These are phyloP conservation scores for Dioscorea zingiberensis DNA, from an alignment of 106 monocot genomes.

Conservation along the genomic window DNA sequence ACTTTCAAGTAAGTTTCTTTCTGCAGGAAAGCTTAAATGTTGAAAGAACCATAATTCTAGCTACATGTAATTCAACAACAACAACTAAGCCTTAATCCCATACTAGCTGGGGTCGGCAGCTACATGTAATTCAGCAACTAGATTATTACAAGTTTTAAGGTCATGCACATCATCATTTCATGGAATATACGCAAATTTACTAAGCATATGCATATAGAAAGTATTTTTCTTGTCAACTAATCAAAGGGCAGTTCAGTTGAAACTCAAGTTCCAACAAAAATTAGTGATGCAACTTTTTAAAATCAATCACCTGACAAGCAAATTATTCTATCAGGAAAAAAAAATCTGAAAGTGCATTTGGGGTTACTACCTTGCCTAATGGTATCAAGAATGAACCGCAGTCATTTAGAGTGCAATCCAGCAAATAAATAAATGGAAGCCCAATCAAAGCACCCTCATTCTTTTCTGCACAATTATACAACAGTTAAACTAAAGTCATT, in stretches of 20 bases:
- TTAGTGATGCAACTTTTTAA: neutral
- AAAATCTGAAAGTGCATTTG: neutral
- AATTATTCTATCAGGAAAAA: neutral
- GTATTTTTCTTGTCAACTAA: neutral
- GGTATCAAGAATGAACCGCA: constrained; percentile 40
- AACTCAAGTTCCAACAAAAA: neutral
- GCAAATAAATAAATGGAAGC: constrained; percentile 60
- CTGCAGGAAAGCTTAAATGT: too few relatives aligned
- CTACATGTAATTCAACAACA: too few relatives aligned
- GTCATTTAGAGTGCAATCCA: constrained; percentile 85
- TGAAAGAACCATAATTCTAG: too few relatives aligned
- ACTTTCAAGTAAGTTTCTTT: too few relatives aligned
- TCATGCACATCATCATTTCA: too few relatives aligned
- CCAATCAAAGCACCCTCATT: constrained; percentile 13
- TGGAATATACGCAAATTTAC: neutral
- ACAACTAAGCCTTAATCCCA: too few relatives aligned
- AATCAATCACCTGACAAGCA: neutral
- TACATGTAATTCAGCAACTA: too few relatives aligned
- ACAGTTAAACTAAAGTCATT: neutral
- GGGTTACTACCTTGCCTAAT: constrained; percentile 53
- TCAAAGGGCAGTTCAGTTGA: neutral
- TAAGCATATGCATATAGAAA: neutral
- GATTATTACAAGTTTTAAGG: too few relatives aligned
- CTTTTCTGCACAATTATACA: constrained; percentile 33
- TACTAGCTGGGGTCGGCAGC: too few relatives aligned